Evolutionary conservation across 192 early-diverging fungal species (phyloP).

Genomic region (Coemansia sp.): DNA sequence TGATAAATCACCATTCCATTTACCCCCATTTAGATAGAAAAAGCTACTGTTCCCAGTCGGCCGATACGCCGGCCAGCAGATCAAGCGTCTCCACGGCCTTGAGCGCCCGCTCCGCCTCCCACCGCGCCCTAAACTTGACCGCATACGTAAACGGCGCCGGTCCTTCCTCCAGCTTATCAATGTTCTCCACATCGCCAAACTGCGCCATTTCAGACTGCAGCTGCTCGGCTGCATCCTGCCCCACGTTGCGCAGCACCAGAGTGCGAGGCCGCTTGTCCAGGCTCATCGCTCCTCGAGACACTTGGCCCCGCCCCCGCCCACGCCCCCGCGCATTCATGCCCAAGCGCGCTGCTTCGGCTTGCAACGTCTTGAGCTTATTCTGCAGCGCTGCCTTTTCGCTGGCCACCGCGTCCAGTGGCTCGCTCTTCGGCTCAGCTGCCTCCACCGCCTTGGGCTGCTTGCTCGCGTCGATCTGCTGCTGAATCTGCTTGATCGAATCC

Average conservation of each 20-base stretch:
- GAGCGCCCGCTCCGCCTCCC: conserved; percentile 47
- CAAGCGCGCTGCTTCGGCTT: conserved; percentile 29
- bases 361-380: conserved; percentile 32
- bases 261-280: conserved; percentile 48
- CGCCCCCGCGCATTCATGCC: conserved; percentile 11
- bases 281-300: conserved; percentile 28
- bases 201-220: conserved; percentile 40
- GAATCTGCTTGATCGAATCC: conserved; percentile 52
- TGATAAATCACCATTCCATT: too few species aligned
- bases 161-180: conserved; percentile 18
- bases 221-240: conserved; percentile 27
- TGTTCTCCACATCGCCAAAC: conserved; percentile 41
- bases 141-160: conserved; percentile 37
- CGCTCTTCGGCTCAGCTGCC: background rate
- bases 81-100: conserved; percentile 28
- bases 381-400: conserved; percentile 36
- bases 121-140: conserved; percentile 37
- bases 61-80: conserved; percentile 22
- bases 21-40: too few species aligned
- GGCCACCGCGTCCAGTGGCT: conserved; percentile 7
- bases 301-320: conserved; percentile 10
- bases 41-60: conserved; percentile 33
- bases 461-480: conserved; percentile 37
- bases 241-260: conserved; percentile 34
- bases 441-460: conserved; percentile 12